Evolutionary conservation across 192 early-diverging fungal genomes (phyloP), one percentile per base, ranked within the genome.

Genomic region (Podila epicladia): DNA sequence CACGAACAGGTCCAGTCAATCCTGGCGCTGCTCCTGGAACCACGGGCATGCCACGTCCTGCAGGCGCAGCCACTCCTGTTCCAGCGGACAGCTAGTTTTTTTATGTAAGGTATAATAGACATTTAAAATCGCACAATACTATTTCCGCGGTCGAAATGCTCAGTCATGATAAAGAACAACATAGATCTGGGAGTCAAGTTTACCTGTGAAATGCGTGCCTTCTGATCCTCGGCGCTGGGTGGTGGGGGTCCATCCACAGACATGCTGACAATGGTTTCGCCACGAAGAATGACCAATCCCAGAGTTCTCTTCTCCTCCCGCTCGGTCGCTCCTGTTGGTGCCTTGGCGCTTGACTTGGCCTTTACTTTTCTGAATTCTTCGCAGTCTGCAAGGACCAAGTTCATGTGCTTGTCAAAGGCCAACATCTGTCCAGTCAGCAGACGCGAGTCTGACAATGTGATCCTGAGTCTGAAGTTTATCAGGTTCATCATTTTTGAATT

Each of bases 361-460:
- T 95, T 97, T 65, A 98, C 87, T 65, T 91, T 93, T 55, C 98
- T 91, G 80, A 97, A 97, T 82, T 99, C 98, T 83, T 99, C 95
- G 86, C 95, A 97, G 82, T 99, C 98, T 31, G 96, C 88, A 26
- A 99, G 89, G 22, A 99, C 98, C 61, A 99, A 87, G 75, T 99
- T 99, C 98, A 99, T 99, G 84, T 99, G 95, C 83, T 98, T 97
- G 86, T 99, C 98, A 72, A 99, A 99, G 22, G 98, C 98, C 49
- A 99, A 88, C 97, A 99, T 98, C 74, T 98, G 96, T 38, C 98
- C 98, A 12, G 97, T 92, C 71, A 99, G 83, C 8, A 93, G 93
- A 60, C 98, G 92, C 58, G 94, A 93, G 83, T 99, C 98, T 31
- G 91, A 86, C 62, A 99, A 84, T 57, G 95, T 98, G 71, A 99